Percentiles rank a stretch among this genome's conserved stretches.
Evolutionary conservation across 2,329 filamentous ascomycete species (phyloP).

Genomic region (Fusarium beomiforme): DNA sequence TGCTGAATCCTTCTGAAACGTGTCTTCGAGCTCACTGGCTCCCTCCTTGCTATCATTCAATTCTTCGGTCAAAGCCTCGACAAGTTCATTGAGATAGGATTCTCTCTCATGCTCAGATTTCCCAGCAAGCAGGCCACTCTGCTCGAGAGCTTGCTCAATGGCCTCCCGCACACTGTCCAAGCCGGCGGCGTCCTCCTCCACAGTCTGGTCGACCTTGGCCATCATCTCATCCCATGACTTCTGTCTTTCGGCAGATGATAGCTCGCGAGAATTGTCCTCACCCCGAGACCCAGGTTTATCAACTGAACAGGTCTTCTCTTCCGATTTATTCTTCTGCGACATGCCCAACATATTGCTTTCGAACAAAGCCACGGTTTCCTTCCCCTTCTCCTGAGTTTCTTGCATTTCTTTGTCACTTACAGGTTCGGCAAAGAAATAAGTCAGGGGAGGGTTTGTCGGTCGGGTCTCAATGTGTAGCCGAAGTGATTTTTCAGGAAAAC

Average conservation of each 20-base stretch:
- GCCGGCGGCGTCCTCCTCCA: constrained; percentile 66
- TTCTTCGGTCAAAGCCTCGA: constrained; percentile 57
- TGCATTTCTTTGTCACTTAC: constrained; percentile 78
- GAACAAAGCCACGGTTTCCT: constrained; percentile 73
- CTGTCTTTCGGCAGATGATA: constrained; percentile 41
- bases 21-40: constrained; percentile 25
- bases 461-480: constrained; percentile 86
- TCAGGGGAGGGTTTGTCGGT: constrained; percentile 66
- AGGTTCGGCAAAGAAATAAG: constrained; percentile 92
- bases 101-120: constrained; percentile 58
- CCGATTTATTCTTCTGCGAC: constrained; percentile 46
- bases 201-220: constrained; percentile 63
- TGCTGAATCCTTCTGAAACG: constrained; percentile 2
- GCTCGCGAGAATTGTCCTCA: constrained; percentile 24
- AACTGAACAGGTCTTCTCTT: constrained; percentile 12
- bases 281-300: constrained; percentile 8
- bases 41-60: constrained; percentile 40
- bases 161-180: constrained; percentile 62
- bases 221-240: constrained; percentile 65
- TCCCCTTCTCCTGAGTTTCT: constrained; percentile 75
- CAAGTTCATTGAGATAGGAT: constrained; percentile 60
- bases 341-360: constrained; percentile 70
- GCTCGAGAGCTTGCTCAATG: constrained; percentile 64
- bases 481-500: constrained; percentile 80
- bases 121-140: constrained; percentile 61